A percentile compares a stretch with the other conserved stretches of the same genome.
phyloP scores from a whole-genome alignment of 495 filamentous ascomycete genomes.

The Stereocaulon alpinum region DNA sequence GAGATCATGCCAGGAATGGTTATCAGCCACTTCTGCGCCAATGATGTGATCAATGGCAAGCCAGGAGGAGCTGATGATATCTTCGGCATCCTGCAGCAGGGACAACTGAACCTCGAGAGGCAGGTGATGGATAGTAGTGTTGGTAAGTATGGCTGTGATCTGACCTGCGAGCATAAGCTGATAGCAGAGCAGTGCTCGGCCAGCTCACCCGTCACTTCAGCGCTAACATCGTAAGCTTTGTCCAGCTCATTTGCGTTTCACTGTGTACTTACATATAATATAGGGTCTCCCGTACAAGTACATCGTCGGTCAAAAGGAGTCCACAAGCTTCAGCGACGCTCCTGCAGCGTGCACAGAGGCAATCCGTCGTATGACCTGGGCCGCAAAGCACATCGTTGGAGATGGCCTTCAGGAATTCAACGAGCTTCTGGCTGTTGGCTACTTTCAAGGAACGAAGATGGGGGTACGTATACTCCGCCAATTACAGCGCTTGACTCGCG shows the following conservation, averaged over 20 bases:
- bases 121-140: slow-evolving; percentile 34
- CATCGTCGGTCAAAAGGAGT: slow-evolving; percentile 51
- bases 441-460: slow-evolving; percentile 60
- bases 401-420: slow-evolving; percentile 46
- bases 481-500: neutral
- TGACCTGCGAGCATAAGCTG: slow-evolving; percentile 6
- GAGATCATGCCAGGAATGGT: slow-evolving; percentile 10
- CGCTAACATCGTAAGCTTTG: slow-evolving; percentile 55
- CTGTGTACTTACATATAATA: neutral
- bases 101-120: slow-evolving; percentile 49
- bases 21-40: slow-evolving; percentile 54
- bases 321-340: slow-evolving; percentile 52
- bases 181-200: slow-evolving; percentile 23
- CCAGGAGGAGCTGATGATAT: slow-evolving; percentile 51
- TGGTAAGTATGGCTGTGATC: slow-evolving; percentile 25
- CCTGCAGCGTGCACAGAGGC: slow-evolving; percentile 44
- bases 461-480: slow-evolving; percentile 39
- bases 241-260: neutral
- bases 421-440: slow-evolving; percentile 65
- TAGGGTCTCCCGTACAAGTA: slow-evolving; percentile 81
- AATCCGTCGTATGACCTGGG: slow-evolving; percentile 57
- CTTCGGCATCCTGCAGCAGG: slow-evolving; percentile 48
- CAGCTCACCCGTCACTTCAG: slow-evolving; percentile 57
- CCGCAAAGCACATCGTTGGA: slow-evolving; percentile 37
- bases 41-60: slow-evolving; percentile 36